phyloP scores from a whole-genome alignment of 108 stramenopile species.

The Stephanodiscus triporus region DNA sequence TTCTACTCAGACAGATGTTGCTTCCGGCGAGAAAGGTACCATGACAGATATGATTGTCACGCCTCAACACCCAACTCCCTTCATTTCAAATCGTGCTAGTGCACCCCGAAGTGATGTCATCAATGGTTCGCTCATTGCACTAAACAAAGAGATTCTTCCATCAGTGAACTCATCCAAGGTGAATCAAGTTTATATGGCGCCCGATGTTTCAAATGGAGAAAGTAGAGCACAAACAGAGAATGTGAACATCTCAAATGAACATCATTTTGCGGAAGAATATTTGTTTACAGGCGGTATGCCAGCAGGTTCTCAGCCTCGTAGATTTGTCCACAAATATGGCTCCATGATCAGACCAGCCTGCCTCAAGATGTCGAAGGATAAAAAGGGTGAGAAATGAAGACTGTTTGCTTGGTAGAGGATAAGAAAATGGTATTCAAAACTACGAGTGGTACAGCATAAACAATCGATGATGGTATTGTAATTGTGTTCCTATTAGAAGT shows the following conservation, averaged over 20 bases:
- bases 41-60: slow-evolving; percentile 29
- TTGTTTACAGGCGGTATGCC: slow-evolving; percentile 45
- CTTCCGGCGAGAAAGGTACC: slow-evolving; percentile 32
- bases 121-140: neutral
- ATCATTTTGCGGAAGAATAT: slow-evolving; percentile 19
- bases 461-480: neutral
- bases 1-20: slow-evolving; percentile 35
- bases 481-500: too few species aligned
- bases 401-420: neutral
- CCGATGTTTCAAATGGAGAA: slow-evolving; percentile 1
- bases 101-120: neutral
- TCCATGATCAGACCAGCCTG: slow-evolving; percentile 50
- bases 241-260: slow-evolving; percentile 3
- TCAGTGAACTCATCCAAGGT: neutral
- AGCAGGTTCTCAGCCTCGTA: slow-evolving; percentile 42
- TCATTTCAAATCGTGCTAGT: neutral
- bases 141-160: neutral
- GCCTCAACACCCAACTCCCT: neutral
- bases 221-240: slow-evolving; percentile 1
- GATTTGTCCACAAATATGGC: slow-evolving; percentile 51
- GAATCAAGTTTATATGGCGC: neutral
- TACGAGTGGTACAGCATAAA: neutral
- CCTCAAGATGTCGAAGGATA: slow-evolving; percentile 15
- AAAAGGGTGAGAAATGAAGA: neutral
- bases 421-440: neutral